A percentile compares a stretch with the other conserved stretches of the same genome.
phyloP scores from a whole-genome alignment of 169 alveolate genomes.

The Miamiensis avidus region DNA sequence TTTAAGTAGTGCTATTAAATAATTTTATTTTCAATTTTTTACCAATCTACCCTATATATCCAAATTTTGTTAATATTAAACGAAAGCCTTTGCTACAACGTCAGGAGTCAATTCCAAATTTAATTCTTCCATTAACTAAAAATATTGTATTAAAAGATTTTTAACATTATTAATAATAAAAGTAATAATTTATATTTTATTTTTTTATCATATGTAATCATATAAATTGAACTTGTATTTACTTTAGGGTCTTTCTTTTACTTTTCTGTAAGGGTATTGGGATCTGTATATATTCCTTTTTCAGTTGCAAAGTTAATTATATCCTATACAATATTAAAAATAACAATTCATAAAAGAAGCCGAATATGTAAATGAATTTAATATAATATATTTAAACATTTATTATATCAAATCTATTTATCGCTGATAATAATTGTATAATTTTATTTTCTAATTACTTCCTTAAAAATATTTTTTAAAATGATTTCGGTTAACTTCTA shows the following conservation, averaged over 20 bases:
- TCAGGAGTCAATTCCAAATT: slow-evolving; percentile 40
- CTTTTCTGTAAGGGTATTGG: slow-evolving; percentile 37
- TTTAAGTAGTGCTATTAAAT: slow-evolving; percentile 1
- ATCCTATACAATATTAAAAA: background rate
- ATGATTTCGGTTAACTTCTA: slow-evolving; percentile 25
- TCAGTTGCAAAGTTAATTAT: slow-evolving; percentile 38
- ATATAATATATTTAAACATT: no score
- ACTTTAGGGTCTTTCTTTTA: slow-evolving; percentile 45
- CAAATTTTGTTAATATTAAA: slow-evolving; percentile 24
- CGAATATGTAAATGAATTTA: background rate
- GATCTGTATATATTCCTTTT: slow-evolving; percentile 40
- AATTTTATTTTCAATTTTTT: background rate
- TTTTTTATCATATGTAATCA: no score
- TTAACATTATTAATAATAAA: no score
- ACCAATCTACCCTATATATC: slow-evolving; percentile 35
- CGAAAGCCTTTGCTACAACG: slow-evolving; percentile 39
- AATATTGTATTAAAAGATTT: no score
- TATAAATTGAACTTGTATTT: no score
- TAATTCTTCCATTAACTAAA: slow-evolving; percentile 28
- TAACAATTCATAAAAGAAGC: background rate
- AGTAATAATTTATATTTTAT: no score
- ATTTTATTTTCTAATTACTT: slow-evolving; percentile 8
- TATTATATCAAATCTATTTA: no score
- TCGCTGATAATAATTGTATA: no score
- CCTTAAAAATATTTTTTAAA: slow-evolving; percentile 40